Percentiles rank a stretch among this genome's conserved stretches.
phyloP scores from a whole-genome alignment of 306 rosid species.

The Alnus glutinosa region DNA sequence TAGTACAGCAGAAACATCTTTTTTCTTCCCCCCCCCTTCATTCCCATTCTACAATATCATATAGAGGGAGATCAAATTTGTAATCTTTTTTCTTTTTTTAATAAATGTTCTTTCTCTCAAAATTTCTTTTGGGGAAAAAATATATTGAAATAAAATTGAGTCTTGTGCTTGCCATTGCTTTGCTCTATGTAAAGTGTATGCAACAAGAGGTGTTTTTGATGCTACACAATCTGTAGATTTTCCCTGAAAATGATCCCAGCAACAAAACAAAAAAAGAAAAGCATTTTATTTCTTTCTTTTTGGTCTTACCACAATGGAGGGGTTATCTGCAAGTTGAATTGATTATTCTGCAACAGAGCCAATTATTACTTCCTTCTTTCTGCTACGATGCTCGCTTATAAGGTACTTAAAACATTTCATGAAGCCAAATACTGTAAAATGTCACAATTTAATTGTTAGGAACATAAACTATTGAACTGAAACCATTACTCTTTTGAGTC shows the following conservation, averaged over 20 bases:
- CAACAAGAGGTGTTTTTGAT: background rate
- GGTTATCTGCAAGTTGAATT: background rate
- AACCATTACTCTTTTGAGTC: too few relatives aligned
- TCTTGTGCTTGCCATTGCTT: background rate
- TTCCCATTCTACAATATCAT: constrained; percentile 1
- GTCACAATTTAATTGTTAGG: background rate
- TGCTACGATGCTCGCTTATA: background rate
- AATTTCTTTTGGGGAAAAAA: background rate
- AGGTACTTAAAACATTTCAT: background rate
- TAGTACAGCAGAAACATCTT: constrained; percentile 2
- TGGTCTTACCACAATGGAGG: background rate
- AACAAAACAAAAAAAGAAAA: background rate
- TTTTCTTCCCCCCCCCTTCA: background rate
- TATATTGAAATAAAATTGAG: constrained; percentile 9
- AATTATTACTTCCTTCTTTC: background rate
- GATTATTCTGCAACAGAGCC: background rate
- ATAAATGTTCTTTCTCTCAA: background rate
- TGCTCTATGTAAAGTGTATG: constrained; percentile 4
- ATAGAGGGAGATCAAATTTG: background rate
- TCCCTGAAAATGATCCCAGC: too few relatives aligned
- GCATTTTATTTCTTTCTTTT: background rate
- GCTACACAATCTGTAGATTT: background rate
- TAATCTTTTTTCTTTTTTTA: background rate
- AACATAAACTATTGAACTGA: background rate
- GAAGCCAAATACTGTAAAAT: background rate